Evolutionary conservation across 306 rosid species (phyloP).

Genomic region (Vicia villosa): DNA sequence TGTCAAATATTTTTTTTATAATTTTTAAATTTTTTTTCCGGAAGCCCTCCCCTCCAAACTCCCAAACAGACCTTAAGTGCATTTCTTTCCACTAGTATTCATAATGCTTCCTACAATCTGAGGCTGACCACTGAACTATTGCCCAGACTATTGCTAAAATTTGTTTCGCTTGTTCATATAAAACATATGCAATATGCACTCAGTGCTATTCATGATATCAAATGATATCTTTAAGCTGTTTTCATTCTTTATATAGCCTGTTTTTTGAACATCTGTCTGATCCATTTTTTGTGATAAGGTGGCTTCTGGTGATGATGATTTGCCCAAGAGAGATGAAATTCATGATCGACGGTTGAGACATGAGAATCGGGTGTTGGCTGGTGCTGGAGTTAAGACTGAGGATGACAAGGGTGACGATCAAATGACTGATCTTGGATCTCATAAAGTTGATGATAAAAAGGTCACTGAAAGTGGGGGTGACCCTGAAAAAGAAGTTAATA

Average conservation of each 20-base stretch:
- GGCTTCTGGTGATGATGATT: constrained; percentile 88
- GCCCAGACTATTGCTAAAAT: background rate
- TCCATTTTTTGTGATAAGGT: constrained; percentile 50
- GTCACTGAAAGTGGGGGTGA: constrained; percentile 48
- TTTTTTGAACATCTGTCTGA: constrained; percentile 11
- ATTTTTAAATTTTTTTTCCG: no score
- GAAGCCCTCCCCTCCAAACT: no score
- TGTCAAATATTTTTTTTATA: no score
- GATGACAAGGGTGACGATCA: constrained; percentile 48
- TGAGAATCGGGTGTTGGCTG: constrained; percentile 67
- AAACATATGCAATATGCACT: constrained; percentile 9
- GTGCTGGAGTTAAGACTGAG: constrained; percentile 63
- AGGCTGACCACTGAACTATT: constrained; percentile 22
- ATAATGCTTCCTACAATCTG: constrained; percentile 15
- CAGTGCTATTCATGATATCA: constrained; percentile 12
- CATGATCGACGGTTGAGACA: constrained; percentile 72
- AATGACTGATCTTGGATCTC: constrained; percentile 37
- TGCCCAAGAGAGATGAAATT: constrained; percentile 77
- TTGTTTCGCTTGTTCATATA: constrained; percentile 6
- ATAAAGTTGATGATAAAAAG: constrained; percentile 44
- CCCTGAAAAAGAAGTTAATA: constrained; percentile 71
- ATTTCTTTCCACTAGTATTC: background rate
- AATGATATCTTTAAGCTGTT: constrained; percentile 6
- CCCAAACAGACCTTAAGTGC: background rate
- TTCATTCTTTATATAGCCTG: constrained; percentile 18